A percentile compares a stretch with the other conserved stretches of the same genome.
These are phyloP conservation scores for Keithomyces neogunnii DNA, from an alignment of 2,329 filamentous ascomycete genomes.

Conservation along the genomic window DNA sequence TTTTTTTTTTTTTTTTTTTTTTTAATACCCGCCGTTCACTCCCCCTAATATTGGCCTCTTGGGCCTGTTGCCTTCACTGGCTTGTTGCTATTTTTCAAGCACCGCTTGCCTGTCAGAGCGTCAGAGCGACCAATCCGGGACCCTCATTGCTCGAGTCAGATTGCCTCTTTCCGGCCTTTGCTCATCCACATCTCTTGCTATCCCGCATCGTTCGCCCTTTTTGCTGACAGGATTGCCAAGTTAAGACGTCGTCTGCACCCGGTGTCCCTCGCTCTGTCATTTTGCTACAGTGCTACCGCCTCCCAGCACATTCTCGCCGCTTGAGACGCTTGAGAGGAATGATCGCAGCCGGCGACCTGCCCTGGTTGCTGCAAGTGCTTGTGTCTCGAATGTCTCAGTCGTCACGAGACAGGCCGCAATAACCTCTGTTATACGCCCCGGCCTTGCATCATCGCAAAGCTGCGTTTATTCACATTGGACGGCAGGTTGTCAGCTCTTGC, in stretches of 20 bases:
- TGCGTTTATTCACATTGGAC: too few relatives aligned
- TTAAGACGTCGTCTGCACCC: background rate
- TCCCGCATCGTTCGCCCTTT: background rate
- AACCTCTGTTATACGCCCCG: slow-evolving; percentile 2
- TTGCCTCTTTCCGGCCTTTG: too few relatives aligned
- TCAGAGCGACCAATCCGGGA: too few relatives aligned
- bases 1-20: too few relatives aligned
- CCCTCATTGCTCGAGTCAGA: too few relatives aligned
- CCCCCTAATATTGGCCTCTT: too few relatives aligned
- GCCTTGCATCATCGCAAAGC: background rate
- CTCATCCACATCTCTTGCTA: too few relatives aligned
- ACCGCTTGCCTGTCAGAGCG: too few relatives aligned
- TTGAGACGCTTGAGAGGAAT: background rate
- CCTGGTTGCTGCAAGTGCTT: slow-evolving; percentile 6
- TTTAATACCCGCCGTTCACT: too few relatives aligned
- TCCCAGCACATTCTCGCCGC: background rate
- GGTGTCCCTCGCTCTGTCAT: background rate
- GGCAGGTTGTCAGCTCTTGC: background rate
- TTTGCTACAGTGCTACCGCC: background rate
- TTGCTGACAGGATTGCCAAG: background rate
- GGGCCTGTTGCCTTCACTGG: too few relatives aligned
- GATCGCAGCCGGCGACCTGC: background rate
- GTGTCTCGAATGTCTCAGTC: slow-evolving; percentile 12
- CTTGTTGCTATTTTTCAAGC: too few relatives aligned
- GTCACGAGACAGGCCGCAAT: slow-evolving; percentile 12